Evolutionary conservation across 164 flowering plant species (phyloP), one percentile per base, ranked within the genome.

Genomic region (Umbellularia californica): DNA sequence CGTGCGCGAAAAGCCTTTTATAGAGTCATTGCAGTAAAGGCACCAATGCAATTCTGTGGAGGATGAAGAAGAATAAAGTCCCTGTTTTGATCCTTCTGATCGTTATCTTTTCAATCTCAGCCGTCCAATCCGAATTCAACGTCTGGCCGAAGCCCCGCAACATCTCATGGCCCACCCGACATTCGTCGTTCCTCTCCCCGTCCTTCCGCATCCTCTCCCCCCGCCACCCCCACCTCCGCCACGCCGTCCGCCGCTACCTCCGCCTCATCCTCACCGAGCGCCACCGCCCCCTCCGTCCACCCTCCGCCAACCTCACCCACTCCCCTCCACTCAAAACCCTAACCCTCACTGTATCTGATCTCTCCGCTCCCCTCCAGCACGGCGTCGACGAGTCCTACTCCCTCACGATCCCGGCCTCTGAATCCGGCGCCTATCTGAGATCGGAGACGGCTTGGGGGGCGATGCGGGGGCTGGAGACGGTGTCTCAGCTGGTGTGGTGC

Each of bases 391-490:
- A 91, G 71, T 84, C 92, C 27, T 91, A 91, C 84, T 70, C 81
- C 14, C 89, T 91, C 62, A 27, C 68, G 24, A 76, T 92, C 78
- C 88, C 91, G 9, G 2, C 76, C 65, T n/a, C 58, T 25, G 81
- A 79, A 58, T 65, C 35, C 17, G 23, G 77, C 0, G 95, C 92
- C 25, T 66, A 60, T 51, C 71, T 94, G 28, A 76, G 80, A 11
- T 90, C 97, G 0, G 76, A 14, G 55, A 92, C 95, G 5, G 82
- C 76, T 20, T 92, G 98, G 97, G 98, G 94, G 2, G 97, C 97
- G 22, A 92, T 94, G 91, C 72, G 97, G 30, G 98, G 98, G 11
- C 87, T 94, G 17, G 98, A 94, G 85, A 89, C 93, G 14, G 88
- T 95, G 78, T 92, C 96, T 1, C 99, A 95, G 81, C 82, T 95